Evolutionary conservation across 176 grass and related monocot species (phyloP).

Genomic region (Thalia dealbata): DNA sequence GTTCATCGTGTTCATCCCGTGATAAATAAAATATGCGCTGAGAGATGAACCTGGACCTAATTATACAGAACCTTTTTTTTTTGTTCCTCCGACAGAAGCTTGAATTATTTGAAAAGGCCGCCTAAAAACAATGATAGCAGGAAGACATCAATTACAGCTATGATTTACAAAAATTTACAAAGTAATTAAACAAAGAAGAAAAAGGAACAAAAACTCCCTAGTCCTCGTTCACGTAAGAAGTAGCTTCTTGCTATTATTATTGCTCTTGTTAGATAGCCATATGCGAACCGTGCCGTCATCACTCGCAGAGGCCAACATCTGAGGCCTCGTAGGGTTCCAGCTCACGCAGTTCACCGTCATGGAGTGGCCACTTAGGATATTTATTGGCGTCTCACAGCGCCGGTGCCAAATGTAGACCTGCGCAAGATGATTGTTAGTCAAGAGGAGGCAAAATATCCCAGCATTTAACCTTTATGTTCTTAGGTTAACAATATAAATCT

Average conservation of each 20-base stretch:
- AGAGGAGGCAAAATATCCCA: not conserved
- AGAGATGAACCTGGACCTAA: not conserved
- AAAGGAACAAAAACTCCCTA: not conserved
- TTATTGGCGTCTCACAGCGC: constrained; percentile 49
- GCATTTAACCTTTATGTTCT: too few species aligned
- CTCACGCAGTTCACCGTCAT: constrained; percentile 74
- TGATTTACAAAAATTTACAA: constrained; percentile 25
- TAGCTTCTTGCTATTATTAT: too few species aligned
- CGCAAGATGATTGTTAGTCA: not conserved
- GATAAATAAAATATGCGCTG: not conserved
- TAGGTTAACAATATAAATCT: too few species aligned
- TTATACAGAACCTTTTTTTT: not conserved
- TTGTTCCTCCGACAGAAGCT: not conserved
- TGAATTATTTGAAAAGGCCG: not conserved
- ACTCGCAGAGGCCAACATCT: constrained; percentile 86
- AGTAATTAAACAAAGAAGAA: too few species aligned
- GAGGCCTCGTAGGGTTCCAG: constrained; percentile 73
- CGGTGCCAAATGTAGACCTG: constrained; percentile 92
- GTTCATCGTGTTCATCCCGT: not conserved
- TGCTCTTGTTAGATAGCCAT: constrained; percentile 33
- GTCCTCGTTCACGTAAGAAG: not conserved
- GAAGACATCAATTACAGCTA: constrained; percentile 8
- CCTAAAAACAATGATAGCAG: not conserved
- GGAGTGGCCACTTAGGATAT: constrained; percentile 58
- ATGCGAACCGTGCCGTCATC: constrained; percentile 77